Evolutionary conservation across 2,329 filamentous ascomycete species (phyloP).

Genomic region (Leptodontidium sp.): DNA sequence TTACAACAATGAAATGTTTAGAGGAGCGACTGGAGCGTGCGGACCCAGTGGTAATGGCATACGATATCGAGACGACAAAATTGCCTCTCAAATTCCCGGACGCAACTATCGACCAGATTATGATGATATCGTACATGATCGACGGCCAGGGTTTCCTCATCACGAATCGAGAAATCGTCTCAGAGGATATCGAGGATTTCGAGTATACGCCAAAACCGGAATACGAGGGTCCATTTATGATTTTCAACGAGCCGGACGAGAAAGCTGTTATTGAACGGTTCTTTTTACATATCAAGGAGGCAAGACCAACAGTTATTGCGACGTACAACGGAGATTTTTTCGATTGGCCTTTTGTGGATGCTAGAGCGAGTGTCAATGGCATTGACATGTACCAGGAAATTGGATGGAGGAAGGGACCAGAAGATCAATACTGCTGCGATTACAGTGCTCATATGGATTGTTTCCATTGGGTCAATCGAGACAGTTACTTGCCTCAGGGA

Average conservation of each 20-base stretch:
- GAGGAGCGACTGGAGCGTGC: slow-evolving; percentile 89
- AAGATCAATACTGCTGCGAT: slow-evolving; percentile 95
- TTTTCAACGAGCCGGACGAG: slow-evolving; percentile 97
- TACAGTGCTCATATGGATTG: slow-evolving; percentile 99
- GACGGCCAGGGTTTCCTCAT: slow-evolving; percentile 98
- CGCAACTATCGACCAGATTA: slow-evolving; percentile 91
- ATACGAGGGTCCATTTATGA: slow-evolving; percentile 94
- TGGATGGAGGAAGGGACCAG: slow-evolving; percentile 92
- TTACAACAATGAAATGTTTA: slow-evolving; percentile 83
- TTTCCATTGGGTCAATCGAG: slow-evolving; percentile 98
- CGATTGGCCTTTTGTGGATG: slow-evolving; percentile 99
- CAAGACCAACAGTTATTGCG: slow-evolving; percentile 92
- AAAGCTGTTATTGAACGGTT: slow-evolving; percentile 88
- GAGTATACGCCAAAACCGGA: slow-evolving; percentile 98
- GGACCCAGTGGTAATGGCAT: slow-evolving; percentile 98
- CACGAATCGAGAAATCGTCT: slow-evolving; percentile 97
- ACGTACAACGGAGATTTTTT: slow-evolving; percentile 99
- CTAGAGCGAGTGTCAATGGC: slow-evolving; percentile 88
- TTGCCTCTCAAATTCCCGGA: slow-evolving; percentile 96
- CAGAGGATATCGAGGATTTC: slow-evolving; percentile 96
- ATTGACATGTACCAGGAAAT: slow-evolving; percentile 99
- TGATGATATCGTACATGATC: slow-evolving; percentile 99
- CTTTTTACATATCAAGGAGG: slow-evolving; percentile 94
- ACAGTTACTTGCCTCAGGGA: slow-evolving; percentile 96
- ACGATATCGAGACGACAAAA: slow-evolving; percentile 98